Evolutionary conservation across 169 alveolate genomes (phyloP).

Genomic region (Eimeria falciformis): DNA sequence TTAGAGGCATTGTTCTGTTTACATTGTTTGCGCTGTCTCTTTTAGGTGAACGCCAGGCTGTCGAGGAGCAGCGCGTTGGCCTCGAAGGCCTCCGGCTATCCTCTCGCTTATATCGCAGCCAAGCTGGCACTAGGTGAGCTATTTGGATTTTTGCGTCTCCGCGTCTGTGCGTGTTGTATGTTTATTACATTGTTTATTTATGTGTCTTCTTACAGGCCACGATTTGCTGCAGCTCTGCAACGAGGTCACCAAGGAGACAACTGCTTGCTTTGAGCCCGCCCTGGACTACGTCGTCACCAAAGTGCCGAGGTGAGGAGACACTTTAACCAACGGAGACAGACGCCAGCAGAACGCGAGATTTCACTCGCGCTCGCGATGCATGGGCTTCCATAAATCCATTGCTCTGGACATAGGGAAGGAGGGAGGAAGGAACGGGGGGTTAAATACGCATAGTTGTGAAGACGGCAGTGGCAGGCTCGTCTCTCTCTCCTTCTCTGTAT

Average conservation of each 20-base stretch:
- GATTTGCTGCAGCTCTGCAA: constrained; percentile 81
- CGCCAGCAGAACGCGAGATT: no score
- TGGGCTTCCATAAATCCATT: no score
- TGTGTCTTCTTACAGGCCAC: not conserved
- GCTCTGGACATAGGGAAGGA: no score
- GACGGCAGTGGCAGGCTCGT: no score
- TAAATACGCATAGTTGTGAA: no score
- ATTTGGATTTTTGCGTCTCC: constrained; percentile 4
- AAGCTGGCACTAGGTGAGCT: constrained; percentile 90
- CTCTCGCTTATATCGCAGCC: constrained; percentile 93
- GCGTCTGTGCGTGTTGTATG: not conserved
- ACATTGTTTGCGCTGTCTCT: not conserved
- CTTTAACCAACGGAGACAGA: not conserved
- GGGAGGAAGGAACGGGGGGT: not conserved
- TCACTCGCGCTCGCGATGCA: no score
- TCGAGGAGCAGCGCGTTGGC: constrained; percentile 93
- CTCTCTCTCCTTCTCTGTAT: no score
- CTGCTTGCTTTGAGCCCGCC: constrained; percentile 94
- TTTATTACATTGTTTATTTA: not conserved
- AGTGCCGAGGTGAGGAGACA: constrained; percentile 84
- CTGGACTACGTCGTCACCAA: constrained; percentile 91
- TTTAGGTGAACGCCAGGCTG: constrained; percentile 90
- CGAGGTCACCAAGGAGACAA: constrained; percentile 89
- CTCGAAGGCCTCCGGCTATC: constrained; percentile 94
- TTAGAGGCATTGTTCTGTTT: not conserved